Evolutionary conservation across 352 stramenopile species (phyloP), one percentile per base, ranked within the genome.

Genomic region (Pythium oligandrum): DNA sequence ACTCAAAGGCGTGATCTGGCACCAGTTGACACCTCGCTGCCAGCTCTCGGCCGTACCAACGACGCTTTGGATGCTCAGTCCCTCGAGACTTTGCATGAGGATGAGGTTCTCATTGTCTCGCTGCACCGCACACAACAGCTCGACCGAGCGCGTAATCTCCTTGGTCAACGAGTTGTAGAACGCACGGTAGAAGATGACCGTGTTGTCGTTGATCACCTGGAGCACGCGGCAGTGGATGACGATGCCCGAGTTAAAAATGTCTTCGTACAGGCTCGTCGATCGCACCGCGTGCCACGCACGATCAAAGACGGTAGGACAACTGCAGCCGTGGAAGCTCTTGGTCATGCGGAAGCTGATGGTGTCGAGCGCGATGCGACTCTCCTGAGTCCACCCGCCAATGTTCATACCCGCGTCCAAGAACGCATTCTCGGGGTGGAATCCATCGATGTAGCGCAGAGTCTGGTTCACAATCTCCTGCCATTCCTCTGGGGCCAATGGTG

Each of bases 101-200:
- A 88, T 76, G 30, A 88, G 57, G 59, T 77, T 83, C 44, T 75
- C 71, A 9, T 68, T 52, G 1, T 70, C 74, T 30, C 68, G 56
- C n/a, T 64, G 64, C 32, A 82, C 62, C 40, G 74, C 68, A 51
- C 68, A 81, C 4, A 88, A 56, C 50, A 88, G 50, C 17, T 88
- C 77, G 6, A 88, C 55, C 0, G 70, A 76, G 33, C 81, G 76
- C 1, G 66, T 71, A 6, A 75, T 80, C 49, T 70, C 64, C 45
- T 76, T 71, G 7, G 77, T 79, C 38, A 71, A 63, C 9, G 77
- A 70, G 38, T 83, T 73, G 61, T 78, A 88, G 46, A 88, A 63
- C 43, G 71, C 66, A 9, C 77, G 72, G 47, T 84, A 78, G 42
- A 85, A 55, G 48, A 88, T 66, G 32, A 78, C 44, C 17, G 74